These are phyloP conservation scores for Vitellaria paradoxa DNA, from an alignment of 179 eudicot genomes.

Conservation along the genomic window DNA sequence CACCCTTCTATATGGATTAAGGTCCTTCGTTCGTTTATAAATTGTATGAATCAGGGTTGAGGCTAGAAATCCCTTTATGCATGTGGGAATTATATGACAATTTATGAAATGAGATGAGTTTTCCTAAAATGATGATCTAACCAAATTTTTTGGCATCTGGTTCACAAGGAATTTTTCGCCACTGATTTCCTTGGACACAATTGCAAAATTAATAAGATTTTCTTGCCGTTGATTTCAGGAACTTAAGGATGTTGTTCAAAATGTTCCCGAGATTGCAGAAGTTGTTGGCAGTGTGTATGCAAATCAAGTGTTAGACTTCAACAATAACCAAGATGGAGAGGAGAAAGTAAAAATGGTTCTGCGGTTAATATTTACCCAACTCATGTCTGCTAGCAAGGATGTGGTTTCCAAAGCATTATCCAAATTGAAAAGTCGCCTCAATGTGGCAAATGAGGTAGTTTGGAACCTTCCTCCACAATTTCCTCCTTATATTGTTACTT, in stretches of 20 bases:
- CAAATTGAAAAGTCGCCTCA: constrained; percentile 64
- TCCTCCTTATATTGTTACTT: neutral
- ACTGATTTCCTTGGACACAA: too few species aligned
- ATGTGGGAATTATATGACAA: neutral
- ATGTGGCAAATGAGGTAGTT: constrained; percentile 30
- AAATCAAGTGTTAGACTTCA: constrained; percentile 39
- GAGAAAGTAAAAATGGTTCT: constrained; percentile 43
- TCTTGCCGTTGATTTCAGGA: constrained; percentile 40
- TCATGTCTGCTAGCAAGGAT: constrained; percentile 73
- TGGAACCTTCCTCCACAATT: neutral
- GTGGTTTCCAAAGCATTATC: constrained; percentile 44
- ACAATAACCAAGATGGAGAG: constrained; percentile 40
- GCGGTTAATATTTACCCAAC: constrained; percentile 52
- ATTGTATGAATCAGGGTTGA: too few species aligned
- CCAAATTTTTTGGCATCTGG: too few species aligned
- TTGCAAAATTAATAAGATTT: neutral
- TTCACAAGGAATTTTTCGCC: neutral
- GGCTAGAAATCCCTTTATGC: neutral
- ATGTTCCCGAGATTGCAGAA: constrained; percentile 73
- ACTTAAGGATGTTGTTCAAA: constrained; percentile 51
- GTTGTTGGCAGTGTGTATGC: constrained; percentile 54
- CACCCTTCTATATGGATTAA: too few species aligned
- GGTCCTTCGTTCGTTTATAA: too few species aligned
- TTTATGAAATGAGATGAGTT: neutral
- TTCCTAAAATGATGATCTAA: neutral